phyloP scores from a whole-genome alignment of 2,329 filamentous ascomycete genomes.

The Aspergillus sp. region DNA sequence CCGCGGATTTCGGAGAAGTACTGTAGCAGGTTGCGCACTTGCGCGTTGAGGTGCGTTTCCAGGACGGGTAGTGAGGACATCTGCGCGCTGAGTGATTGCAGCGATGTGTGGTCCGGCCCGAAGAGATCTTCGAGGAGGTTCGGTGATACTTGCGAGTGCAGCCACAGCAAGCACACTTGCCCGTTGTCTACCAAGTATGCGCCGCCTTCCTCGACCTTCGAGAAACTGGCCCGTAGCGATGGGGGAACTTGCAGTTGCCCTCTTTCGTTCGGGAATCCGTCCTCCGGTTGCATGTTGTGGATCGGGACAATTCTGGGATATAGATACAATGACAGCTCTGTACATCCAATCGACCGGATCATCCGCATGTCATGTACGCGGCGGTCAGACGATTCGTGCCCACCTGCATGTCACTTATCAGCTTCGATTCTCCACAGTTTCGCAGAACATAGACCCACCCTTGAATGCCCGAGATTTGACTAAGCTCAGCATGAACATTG shows the following conservation, averaged over 20 bases:
- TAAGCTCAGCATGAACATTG: conserved; percentile 89
- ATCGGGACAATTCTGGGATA: conserved; percentile 90
- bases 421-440: neutral
- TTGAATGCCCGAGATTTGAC: conserved; percentile 92
- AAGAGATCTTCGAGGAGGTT: conserved; percentile 89
- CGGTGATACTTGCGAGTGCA: conserved; percentile 85
- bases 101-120: conserved; percentile 62
- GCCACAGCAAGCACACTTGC: conserved; percentile 83
- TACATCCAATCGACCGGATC: conserved; percentile 77
- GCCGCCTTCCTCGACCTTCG: conserved; percentile 82
- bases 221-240: conserved; percentile 73
- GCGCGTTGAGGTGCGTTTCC: conserved; percentile 86
- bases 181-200: conserved; percentile 95
- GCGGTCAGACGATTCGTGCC: conserved; percentile 82
- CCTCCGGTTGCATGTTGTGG: conserved; percentile 78
- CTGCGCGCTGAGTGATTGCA: conserved; percentile 76
- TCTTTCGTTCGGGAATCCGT: conserved; percentile 89
- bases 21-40: conserved; percentile 87
- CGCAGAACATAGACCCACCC: conserved; percentile 31
- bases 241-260: conserved; percentile 82
- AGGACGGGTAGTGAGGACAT: conserved; percentile 72
- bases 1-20: conserved; percentile 75
- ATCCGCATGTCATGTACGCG: conserved; percentile 86
- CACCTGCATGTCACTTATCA: conserved; percentile 44
- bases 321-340: conserved; percentile 82